Evolutionary conservation across 2,329 filamentous ascomycete genomes (phyloP), one percentile per base, ranked within the genome.

Genomic region (Beauveria caledonica): DNA sequence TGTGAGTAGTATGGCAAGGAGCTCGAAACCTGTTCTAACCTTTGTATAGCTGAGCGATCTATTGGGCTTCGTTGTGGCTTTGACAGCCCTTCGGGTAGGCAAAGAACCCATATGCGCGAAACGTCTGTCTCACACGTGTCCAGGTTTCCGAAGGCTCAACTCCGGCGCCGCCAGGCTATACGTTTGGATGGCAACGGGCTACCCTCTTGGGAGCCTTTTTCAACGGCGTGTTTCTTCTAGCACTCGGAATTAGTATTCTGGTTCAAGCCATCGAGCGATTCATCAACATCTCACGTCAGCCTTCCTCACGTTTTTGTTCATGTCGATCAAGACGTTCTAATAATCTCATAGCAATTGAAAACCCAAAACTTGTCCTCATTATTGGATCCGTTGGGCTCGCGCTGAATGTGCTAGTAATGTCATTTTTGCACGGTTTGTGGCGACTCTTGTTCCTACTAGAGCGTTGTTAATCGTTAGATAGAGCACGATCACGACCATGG

Each of bases 101-200:
- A 45, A 25, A 27, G 7, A 27, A 3, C 6, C 15, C 13, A 9
- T 19, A 15, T n/a, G 29, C 19, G 7, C n/a, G 25, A 33, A 17
- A 23, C 8, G 19, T 25, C 15, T 17, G 61, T 62, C 62, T 58
- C 40, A 42, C 44, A 23, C 15, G 25, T 5, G 44, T 10, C 17
- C 49, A 86, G 85, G 72, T 86, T 61, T 79, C 85, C 21, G 80
- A 87, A 64, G 74, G 78, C 46, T 74, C 76, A 49, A 73, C 64
- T 21, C 64, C 80, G 5, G 81, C 81, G 1, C 86, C 86, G 0
- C 77, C 81, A 49, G 56, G 66, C 25, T 70, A 67, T 33, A 74
- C 87, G 0, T 92, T 89, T 65, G 88, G 88, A n/a, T 92, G 87
- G 88, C 86, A 89, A 60, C 80, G 89, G 36, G 87, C 88, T 17